Evolutionary conservation across 306 rosid genomes (phyloP).

Genomic region (Corylus americana): DNA sequence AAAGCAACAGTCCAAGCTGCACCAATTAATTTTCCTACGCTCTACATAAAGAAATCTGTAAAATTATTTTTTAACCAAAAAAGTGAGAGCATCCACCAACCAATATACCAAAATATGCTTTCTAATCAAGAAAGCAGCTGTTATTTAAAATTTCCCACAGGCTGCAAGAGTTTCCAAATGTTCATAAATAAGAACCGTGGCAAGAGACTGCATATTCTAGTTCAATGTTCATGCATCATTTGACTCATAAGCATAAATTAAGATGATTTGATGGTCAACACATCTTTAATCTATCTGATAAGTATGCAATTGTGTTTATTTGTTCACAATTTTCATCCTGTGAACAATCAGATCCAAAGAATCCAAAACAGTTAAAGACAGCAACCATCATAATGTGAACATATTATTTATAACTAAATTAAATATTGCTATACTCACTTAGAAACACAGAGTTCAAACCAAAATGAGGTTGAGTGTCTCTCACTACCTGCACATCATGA

Average conservation of each 20-base stretch:
- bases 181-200: not conserved
- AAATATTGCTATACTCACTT: constrained; percentile 17
- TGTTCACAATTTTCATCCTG: not conserved
- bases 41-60: not conserved
- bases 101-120: not conserved
- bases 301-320: not conserved
- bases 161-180: not conserved
- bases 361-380: not conserved
- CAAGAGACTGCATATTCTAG: not conserved
- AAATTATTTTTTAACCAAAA: not conserved
- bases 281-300: not conserved
- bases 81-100: not conserved
- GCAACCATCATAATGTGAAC: constrained; percentile 7
- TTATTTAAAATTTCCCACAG: not conserved
- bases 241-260: not conserved
- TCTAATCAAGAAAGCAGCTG: not conserved
- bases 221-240: not conserved
- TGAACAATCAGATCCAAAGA: not conserved
- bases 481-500: constrained; percentile 91
- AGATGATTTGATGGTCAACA: not conserved
- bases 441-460: constrained; percentile 16
- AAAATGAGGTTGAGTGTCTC: constrained; percentile 17
- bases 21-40: not conserved
- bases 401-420: constrained; percentile 20
- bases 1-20: not conserved